Conservation (phyloP, 306 rosid genomes). For the Rosa chinensis region DNA sequence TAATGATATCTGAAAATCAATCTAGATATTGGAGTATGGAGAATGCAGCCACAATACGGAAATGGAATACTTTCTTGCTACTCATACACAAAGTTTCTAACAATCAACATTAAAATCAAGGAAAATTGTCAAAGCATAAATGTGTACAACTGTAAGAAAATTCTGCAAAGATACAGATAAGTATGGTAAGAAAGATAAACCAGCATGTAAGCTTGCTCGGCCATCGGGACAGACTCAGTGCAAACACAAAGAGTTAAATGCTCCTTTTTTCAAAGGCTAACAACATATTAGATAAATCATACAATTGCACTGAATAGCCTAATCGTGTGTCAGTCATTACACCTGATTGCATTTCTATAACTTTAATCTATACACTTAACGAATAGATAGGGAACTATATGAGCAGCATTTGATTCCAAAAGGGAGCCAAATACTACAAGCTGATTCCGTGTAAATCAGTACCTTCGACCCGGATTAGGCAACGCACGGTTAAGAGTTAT, state of each 20-base stretch:
- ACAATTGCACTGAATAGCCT: background rate
- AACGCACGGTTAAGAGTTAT: background rate
- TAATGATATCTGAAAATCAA: background rate
- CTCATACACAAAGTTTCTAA: background rate
- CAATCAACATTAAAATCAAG: background rate
- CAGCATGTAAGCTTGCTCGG: background rate
- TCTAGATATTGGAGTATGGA: background rate
- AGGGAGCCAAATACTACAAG: background rate
- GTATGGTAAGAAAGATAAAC: no score
- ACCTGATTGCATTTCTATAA: background rate
- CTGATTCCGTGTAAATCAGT: background rate
- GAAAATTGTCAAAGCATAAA: background rate
- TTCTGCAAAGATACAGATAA: background rate
- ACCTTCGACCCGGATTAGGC: background rate
- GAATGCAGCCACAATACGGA: background rate
- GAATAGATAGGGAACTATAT: background rate
- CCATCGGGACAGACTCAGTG: background rate
- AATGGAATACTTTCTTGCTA: background rate
- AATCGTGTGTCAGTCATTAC: background rate
- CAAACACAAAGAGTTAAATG: background rate
- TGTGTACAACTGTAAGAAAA: background rate
- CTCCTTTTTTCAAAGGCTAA: background rate
- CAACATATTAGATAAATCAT: background rate
- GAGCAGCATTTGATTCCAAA: constrained; percentile 6
- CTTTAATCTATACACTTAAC: background rate